Base-by-base conservation (phyloP, 495 filamentous ascomycete species). In the Chaetomium fimeti region DNA sequence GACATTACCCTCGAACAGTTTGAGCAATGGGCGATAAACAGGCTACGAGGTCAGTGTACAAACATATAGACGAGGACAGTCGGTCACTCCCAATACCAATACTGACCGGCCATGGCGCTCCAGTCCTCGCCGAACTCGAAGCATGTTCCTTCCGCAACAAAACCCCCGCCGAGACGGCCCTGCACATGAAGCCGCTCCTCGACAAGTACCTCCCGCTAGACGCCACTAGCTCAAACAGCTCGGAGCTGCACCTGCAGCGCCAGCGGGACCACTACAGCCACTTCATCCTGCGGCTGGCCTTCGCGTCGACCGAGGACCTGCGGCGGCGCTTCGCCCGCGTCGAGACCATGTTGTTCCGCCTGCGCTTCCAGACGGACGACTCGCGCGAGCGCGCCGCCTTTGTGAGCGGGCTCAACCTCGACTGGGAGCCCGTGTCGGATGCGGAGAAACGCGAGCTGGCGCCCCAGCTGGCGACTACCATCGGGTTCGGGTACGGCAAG, bases 1-100 rank as follows among this genome's bases (percentile, higher is more conserved):
- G 95, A 99, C 68, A 92, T 99, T 75, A 96, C 91, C 4, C 88
- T 99, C 52, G 95, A 99, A 75, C 86, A 98, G 70, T 99, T 99
- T 71, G 95, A 99, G 71, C 91, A 96, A 84, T 99, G 95, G 95
- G 95, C 93, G n/a, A 97, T 99, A 69, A 88, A 95, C 71, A 84
- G 95, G 54, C 69, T 99, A 64, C 87, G 89, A 69, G 79, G 92
- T 94, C 8, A 36, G 78, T 58, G 76, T 66, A 40, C 51, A 59
- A 16, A 28, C 5, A 27, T 5, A 18, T n/a, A n/a, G n/a, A n/a
- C n/a, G n/a, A 12, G 16, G 2, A 24, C 5, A 24, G 12, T 3
- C 6, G 1, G 0, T 2, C 18, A 13, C 16, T 36, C 32, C 32
- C 24, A 18, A 13, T 6, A 12, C 5, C 25, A 29, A 15, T 15